A percentile compares a stretch with the other conserved stretches of the same genome.
These are phyloP conservation scores for Pythium guiyangense DNA, from an alignment of 352 stramenopile genomes.

Conservation along the genomic window DNA sequence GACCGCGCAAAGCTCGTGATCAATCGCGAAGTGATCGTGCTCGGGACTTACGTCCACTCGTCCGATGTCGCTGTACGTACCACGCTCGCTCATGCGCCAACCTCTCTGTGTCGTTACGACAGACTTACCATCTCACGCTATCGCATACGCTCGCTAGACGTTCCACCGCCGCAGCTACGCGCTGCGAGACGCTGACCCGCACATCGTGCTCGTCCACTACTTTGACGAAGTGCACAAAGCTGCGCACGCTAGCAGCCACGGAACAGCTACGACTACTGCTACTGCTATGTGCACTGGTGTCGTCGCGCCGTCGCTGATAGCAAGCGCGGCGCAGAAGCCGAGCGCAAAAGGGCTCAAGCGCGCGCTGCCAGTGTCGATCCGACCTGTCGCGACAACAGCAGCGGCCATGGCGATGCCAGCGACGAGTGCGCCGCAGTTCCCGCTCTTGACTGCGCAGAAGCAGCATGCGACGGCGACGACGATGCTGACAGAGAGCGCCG, in stretches of 20 bases:
- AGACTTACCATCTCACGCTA: neutral
- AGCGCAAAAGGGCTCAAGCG: slow-evolving; percentile 32
- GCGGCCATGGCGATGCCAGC: neutral
- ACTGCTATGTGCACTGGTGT: neutral
- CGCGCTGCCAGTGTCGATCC: slow-evolving; percentile 16
- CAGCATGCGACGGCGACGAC: neutral
- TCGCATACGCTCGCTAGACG: slow-evolving; percentile 27
- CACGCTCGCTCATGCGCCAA: neutral
- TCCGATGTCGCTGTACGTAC: slow-evolving; percentile 53
- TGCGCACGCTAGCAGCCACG: neutral
- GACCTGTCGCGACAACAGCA: neutral
- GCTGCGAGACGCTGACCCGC: slow-evolving; percentile 56
- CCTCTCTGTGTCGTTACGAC: neutral
- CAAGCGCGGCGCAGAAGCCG: neutral
- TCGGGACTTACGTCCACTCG: slow-evolving; percentile 84
- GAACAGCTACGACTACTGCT: neutral
- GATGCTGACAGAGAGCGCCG: neutral
- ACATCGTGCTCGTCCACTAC: slow-evolving; percentile 84
- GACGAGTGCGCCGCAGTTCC: slow-evolving; percentile 3
- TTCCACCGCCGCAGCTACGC: slow-evolving; percentile 85
- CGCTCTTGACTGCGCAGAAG: slow-evolving; percentile 6
- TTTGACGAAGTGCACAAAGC: slow-evolving; percentile 75
- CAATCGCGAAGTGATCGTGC: slow-evolving; percentile 74
- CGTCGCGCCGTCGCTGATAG: neutral
- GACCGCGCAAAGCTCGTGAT: slow-evolving; percentile 84